Evolutionary conservation across 2,329 filamentous ascomycete species (phyloP), one percentile per base, ranked within the genome.

Genomic region (Fusarium neocosmosporiellum): DNA sequence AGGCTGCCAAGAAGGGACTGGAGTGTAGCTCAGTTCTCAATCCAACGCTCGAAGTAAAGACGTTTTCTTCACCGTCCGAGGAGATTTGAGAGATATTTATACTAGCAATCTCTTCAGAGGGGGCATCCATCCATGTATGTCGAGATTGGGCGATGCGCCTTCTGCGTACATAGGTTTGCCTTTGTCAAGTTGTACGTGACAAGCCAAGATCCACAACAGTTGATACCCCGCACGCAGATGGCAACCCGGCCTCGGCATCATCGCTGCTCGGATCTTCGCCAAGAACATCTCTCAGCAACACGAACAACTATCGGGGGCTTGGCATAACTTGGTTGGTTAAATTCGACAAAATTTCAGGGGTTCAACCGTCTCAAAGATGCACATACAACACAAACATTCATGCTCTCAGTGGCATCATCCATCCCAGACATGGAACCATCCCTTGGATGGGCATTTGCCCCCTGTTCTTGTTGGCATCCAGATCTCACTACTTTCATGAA

Each of bases 141-240:
- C 37, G 9, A 58, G 24, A 57, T 57, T 65, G 7, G 18, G 33
- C 37, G 48, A 65, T 67, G 73, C 73, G 72, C 73, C 73, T 67
- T 75, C 70, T 72, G 58, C 36, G 46, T 66, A 75, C 72, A 72
- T 65, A 37, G 18, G 24, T 31, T 18, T 31, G 5, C 6, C 16
- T 31, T 29, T 13, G 10, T 50, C 46, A 46, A 27, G 24, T 50
- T 31, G 46, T 11, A 50, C 5, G 24, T 16, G 46, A 29, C 3
- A 10, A 13, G 16, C 18, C 18, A 50, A 29, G 46, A 29, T 50
- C 46, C 46, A 50, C 46, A 1, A 2, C 24, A 29, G 11, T 29
- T 7, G 24, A 11, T 29, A 27, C 46, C 46, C 46, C 46, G 27
- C 46, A 50, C 46, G 27, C 46, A 50, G 27, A n/a, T 50, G 46